Evolutionary conservation across 2,329 filamentous ascomycete species (phyloP).

Genomic region (Colletotrichum paranaense): DNA sequence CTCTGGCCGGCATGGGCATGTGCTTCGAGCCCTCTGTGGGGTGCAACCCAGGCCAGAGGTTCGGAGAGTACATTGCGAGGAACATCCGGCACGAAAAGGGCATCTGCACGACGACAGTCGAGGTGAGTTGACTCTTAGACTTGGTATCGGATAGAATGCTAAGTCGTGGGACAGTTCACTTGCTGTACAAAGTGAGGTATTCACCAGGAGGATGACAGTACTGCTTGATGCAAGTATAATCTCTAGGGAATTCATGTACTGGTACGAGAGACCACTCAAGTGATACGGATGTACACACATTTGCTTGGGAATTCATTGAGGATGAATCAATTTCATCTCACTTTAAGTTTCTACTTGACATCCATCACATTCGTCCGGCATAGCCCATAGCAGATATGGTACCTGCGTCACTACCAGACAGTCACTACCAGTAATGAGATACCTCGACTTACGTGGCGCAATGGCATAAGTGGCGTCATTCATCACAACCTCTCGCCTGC

Average conservation of each 20-base stretch:
- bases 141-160: neutral
- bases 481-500: neutral
- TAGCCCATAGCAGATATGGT: neutral
- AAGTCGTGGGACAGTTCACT: neutral
- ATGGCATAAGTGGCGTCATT: too few species aligned
- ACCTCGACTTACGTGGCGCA: neutral
- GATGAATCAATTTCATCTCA: neutral
- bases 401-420: neutral
- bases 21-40: neutral
- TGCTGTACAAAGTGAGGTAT: neutral
- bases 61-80: neutral
- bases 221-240: neutral
- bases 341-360: neutral
- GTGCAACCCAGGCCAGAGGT: neutral
- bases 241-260: neutral
- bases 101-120: neutral
- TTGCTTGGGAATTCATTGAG: neutral
- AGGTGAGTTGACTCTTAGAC: neutral
- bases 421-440: neutral
- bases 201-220: neutral
- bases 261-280: neutral
- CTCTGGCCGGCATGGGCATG: neutral
- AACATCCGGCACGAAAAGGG: neutral
- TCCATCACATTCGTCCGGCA: neutral
- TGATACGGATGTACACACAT: neutral